Evolutionary conservation across 257 asterid species (phyloP).

Genomic region (Forsythia viridissima): DNA sequence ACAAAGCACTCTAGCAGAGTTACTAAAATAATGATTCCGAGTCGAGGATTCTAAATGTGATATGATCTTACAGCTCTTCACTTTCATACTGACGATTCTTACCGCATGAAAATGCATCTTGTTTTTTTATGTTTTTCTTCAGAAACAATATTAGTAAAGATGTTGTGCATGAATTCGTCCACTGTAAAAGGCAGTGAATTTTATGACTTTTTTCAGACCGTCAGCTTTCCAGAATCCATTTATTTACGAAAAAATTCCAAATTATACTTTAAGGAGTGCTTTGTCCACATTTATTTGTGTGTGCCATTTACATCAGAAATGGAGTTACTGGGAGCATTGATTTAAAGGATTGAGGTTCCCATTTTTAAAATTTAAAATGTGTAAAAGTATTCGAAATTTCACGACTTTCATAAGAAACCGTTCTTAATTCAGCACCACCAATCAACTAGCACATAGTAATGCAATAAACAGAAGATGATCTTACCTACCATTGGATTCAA

Average conservation of each 20-base stretch:
- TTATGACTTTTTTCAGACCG: too few species aligned
- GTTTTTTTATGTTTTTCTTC: neutral
- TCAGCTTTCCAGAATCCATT: too few species aligned
- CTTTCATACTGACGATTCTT: neutral
- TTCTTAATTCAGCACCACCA: neutral
- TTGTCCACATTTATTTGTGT: too few species aligned
- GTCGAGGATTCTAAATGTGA: neutral
- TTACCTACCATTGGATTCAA: slow-evolving; percentile 93
- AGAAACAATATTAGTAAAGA: too few species aligned
- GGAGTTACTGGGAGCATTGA: too few species aligned
- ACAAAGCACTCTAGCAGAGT: neutral
- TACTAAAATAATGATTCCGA: neutral
- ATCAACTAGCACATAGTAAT: neutral
- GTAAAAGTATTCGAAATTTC: too few species aligned
- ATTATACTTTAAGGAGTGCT: too few species aligned
- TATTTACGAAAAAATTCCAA: too few species aligned
- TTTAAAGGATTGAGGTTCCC: too few species aligned
- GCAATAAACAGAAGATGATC: slow-evolving; percentile 37
- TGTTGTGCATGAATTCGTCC: neutral
- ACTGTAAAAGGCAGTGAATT: too few species aligned
- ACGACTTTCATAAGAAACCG: neutral
- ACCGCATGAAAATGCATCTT: neutral
- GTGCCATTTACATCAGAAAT: too few species aligned
- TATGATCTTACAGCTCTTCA: neutral
- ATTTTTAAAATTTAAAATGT: too few species aligned